Base-by-base conservation (phyloP, 2,329 filamentous ascomycete species). In the Acephala macrosclerotiorum region DNA sequence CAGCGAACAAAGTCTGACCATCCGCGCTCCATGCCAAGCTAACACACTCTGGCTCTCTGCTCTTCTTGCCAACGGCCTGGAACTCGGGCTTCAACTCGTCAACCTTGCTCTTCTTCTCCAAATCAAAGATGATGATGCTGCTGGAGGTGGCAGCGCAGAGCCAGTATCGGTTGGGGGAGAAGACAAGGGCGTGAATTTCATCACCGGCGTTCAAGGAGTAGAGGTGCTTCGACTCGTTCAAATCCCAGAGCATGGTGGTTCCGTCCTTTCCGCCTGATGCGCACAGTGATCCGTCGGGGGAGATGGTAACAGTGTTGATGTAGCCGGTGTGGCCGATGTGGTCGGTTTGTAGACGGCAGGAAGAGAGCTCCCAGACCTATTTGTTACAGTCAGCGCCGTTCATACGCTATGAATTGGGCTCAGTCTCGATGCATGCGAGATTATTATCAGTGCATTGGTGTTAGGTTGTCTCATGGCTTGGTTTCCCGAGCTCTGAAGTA, bases 71-170 rank as follows among this genome's bases (percentile, higher is more conserved):
- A 81, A 94, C 91, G 81, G 94, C 89, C 80, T 94, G 87, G 87
- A 96, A 97, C 83, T 99, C 96, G 76, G 95, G 95, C 91, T 97
- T 97, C 83, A 99, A 91, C 90, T 98, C 96, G 79, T 98, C 95
- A 80, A 98, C 95, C 92, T 97, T 98, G 91, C 91, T 96, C 94
- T 99, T 99, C 94, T 99, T 99, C 93, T 99, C 96, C 76, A 99
- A 90, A 81, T 99, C 96, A 87, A 99, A 99, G 89, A 99, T 98
- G 89, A 97, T 97, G 89, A 99, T 98, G 89, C 90, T 94, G 86
- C 89, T 93, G 80, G 93, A 89, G 72, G 96, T 99, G 81, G 96
- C 96, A 80, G 96, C 96, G 89, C 96, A 99, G 77, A 99, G 91
- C 96, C 96, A 99, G 93, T 99, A 99, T 84, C 96, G 92, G 93